A percentile compares a stretch with the other conserved stretches of the same genome.
phyloP scores from a whole-genome alignment of 805 yeast genomes.

The Kurtzmaniella fragi region DNA sequence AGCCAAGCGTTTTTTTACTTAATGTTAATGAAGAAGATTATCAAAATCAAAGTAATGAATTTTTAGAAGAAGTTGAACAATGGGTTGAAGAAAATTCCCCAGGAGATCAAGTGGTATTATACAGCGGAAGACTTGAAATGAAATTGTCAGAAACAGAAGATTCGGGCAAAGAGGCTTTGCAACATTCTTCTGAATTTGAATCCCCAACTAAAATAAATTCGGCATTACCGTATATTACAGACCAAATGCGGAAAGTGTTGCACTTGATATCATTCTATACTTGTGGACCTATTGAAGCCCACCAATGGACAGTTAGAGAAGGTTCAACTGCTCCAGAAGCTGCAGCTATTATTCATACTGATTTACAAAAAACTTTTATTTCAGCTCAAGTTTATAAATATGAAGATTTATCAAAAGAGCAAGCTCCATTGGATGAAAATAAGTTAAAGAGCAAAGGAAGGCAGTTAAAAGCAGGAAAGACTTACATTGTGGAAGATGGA shows the following conservation, averaged over 20 bases:
- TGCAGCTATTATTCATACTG: slow-evolving; percentile 87
- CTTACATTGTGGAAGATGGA: slow-evolving; percentile 77
- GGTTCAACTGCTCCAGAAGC: slow-evolving; percentile 83
- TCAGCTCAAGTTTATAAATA: slow-evolving; percentile 71
- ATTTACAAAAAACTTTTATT: slow-evolving; percentile 74
- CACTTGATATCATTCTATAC: slow-evolving; percentile 81
- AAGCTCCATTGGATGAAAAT: slow-evolving; percentile 47
- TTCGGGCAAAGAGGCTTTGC: slow-evolving; percentile 3
- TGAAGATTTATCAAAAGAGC: slow-evolving; percentile 43
- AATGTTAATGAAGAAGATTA: slow-evolving; percentile 73
- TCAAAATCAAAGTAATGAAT: slow-evolving; percentile 46
- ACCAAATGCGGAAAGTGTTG: slow-evolving; percentile 60
- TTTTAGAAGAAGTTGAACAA: slow-evolving; percentile 42
- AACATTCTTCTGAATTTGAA: slow-evolving; percentile 14
- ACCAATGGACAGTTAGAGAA: slow-evolving; percentile 83
- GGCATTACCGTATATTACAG: slow-evolving; percentile 59
- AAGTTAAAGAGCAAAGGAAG: slow-evolving; percentile 54
- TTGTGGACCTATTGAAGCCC: slow-evolving; percentile 77
- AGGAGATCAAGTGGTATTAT: slow-evolving; percentile 36
- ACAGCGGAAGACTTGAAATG: slow-evolving; percentile 48
- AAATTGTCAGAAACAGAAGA: slow-evolving; percentile 20
- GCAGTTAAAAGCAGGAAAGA: slow-evolving; percentile 66
- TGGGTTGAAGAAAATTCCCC: slow-evolving; percentile 73
- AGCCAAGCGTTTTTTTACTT: slow-evolving; percentile 76
- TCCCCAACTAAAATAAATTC: slow-evolving; percentile 28